Evolutionary conservation across 306 rosid genomes (phyloP), one percentile per base, ranked within the genome.

Genomic region (Quercus aquifolioides): DNA sequence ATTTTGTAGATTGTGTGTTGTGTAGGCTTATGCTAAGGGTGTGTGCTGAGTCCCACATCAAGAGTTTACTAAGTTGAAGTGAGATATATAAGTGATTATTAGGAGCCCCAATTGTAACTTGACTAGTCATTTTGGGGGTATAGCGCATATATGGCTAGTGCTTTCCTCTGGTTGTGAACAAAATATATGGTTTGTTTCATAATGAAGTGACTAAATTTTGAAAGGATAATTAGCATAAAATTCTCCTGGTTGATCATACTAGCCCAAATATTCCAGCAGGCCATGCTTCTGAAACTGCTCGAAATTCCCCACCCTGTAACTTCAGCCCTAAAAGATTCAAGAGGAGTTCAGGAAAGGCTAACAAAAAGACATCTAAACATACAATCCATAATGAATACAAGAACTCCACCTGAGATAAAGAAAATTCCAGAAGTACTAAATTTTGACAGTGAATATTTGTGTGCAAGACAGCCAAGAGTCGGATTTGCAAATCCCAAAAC

Each of bases 401-500:
- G 52, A 68, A 68, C 18, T 1, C 25, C 72, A 68, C 72, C 72
- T 68, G 52, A 33, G 54, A 68, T 68, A 68, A 68, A 68, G 52
- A 68, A 68, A 35, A 68, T 35, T 35, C 72, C 72, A 4, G 52
- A 68, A 68, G 72, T 68, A 35, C 72, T 68, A 35, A 68, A 68
- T 35, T 68, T 68, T 68, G 72, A 33, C 72, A 68, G 20, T 19
- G 52, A 68, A 19, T 8, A 68, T 35, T 19, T 9, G 72, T 68
- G 72, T 19, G 28, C 72, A 35, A 68, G 52, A 35, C 26, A 68
- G 54, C 72, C 72, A 68, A n/a, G 72, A 68, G 54, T 35, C 1
- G 72, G 72, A 68, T 68, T 68, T 33, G 72, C 41, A 19, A 68
- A 18, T 68, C 72, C 52, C 72, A 68, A 68, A 35, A 35, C 72